phyloP scores from a whole-genome alignment of 208 protist species.

The Crithidia acanthocephali region DNA sequence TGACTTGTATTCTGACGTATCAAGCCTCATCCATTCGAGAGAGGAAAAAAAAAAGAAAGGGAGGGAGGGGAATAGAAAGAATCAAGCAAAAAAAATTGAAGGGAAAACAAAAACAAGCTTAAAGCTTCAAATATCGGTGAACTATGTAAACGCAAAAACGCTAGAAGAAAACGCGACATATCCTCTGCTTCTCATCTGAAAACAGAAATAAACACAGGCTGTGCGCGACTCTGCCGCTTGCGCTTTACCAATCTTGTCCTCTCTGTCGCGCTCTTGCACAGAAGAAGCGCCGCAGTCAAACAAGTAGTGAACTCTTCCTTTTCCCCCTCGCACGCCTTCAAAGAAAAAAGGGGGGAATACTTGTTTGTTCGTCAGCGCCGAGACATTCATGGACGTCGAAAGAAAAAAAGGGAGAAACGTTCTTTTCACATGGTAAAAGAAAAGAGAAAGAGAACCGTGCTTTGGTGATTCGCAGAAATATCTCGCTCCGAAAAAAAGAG shows the following conservation, averaged over 20 bases:
- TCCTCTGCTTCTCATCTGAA: background rate
- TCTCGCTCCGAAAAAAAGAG: constrained; percentile 3
- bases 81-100: background rate
- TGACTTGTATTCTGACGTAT: background rate
- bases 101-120: background rate
- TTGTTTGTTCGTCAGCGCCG: too few relatives aligned
- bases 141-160: background rate
- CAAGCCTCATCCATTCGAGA: background rate
- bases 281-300: background rate
- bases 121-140: background rate
- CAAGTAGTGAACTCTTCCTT: background rate
- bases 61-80: background rate
- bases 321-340: background rate
- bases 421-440: too few relatives aligned
- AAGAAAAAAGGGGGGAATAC: background rate
- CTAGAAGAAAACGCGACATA: background rate
- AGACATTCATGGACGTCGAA: too few relatives aligned
- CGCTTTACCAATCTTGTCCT: too few relatives aligned
- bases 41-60: background rate
- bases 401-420: too few relatives aligned
- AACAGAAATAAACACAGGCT: background rate
- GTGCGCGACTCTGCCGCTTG: too few relatives aligned
- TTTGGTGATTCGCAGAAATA: too few relatives aligned
- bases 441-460: too few relatives aligned
- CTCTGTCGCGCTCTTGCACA: background rate